Percentiles rank a stretch among this genome's conserved stretches.
Conservation (phyloP, 371 early-diverging fungal species). For the Mucor piriformis region DNA sequence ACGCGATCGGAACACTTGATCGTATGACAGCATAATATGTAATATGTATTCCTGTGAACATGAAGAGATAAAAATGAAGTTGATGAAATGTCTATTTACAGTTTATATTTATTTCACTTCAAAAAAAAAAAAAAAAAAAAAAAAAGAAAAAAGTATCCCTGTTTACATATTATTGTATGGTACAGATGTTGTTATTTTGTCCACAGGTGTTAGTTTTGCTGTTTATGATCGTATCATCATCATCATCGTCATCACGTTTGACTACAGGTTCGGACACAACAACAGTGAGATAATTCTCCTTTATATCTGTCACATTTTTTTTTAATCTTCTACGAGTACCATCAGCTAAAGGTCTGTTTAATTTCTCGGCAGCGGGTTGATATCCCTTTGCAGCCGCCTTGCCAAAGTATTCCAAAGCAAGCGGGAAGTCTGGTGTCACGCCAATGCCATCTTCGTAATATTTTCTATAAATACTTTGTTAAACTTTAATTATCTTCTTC, state of each 20-base stretch:
- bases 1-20: too few relatives aligned
- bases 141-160: background rate
- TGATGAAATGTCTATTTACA: too few relatives aligned
- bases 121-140: background rate
- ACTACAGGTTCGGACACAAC: slow-evolving; percentile 3
- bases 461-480: slow-evolving; percentile 19
- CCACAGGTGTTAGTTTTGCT: background rate
- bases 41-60: too few relatives aligned
- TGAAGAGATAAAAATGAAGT: too few relatives aligned
- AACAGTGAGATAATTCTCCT: background rate
- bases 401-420: slow-evolving; percentile 36
- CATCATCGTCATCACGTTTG: slow-evolving; percentile 13
- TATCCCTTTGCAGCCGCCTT: slow-evolving; percentile 43
- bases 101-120: background rate
- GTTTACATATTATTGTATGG: slow-evolving; percentile 12
- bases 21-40: too few relatives aligned
- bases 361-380: slow-evolving; percentile 31
- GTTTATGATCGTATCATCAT: background rate
- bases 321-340: slow-evolving; percentile 7
- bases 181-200: slow-evolving; percentile 4
- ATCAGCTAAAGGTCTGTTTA: slow-evolving; percentile 26
- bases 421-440: slow-evolving; percentile 26
- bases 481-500: background rate
- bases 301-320: background rate
- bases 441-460: slow-evolving; percentile 49